Evolutionary conservation across 2,329 filamentous ascomycete species (phyloP), one percentile per base, ranked within the genome.

Genomic region (Ophiostoma populinum): DNA sequence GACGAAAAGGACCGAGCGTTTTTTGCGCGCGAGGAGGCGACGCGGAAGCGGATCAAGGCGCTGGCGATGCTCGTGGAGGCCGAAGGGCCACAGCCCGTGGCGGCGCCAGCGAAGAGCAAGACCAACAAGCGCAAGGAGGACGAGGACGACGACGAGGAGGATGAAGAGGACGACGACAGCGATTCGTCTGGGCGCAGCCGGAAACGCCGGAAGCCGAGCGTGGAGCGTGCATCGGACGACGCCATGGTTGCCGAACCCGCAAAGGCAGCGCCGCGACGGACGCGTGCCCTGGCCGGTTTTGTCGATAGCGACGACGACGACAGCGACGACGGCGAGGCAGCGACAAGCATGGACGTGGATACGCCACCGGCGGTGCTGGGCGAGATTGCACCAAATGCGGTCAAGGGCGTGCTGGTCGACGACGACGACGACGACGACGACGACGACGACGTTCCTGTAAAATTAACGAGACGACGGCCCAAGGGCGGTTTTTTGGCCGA

Each of bases 1-100:
- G 82, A 85, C 31, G 69, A 71, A 38, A 70, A 80, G 12, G 63
- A 65, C 33, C 54, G 61, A 16, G 72, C 69, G 15, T 94, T 94
- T 55, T 94, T 87, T 54, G 73, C 67, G 3, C 65, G 70, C 12
- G 86, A 94, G 55, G 73, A 76, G 52, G 55, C 53, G 12, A 62
- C 77, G 40, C 63, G 80, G 32, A 63, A 70, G 43, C 66, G 66
- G 32, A 57, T 61, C 15, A 57, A 55, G 8, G 9, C 21, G 13
- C 13, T 32, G 30, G 30, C 20, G 9, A 13, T 20, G 20, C 20
- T 22, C 9, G 30, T 24, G 6, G 12, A 19, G 8, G n/a, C 7
- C 18, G n/a, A 16, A n/a, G n/a, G n/a, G n/a, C n/a, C n/a, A n/a
- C n/a, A n/a, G n/a, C n/a, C n/a, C n/a, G n/a, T n/a, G n/a, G n/a